Evolutionary conservation across 1,139 yeast species (phyloP).

Genomic region (Diutina scorzettiae): DNA sequence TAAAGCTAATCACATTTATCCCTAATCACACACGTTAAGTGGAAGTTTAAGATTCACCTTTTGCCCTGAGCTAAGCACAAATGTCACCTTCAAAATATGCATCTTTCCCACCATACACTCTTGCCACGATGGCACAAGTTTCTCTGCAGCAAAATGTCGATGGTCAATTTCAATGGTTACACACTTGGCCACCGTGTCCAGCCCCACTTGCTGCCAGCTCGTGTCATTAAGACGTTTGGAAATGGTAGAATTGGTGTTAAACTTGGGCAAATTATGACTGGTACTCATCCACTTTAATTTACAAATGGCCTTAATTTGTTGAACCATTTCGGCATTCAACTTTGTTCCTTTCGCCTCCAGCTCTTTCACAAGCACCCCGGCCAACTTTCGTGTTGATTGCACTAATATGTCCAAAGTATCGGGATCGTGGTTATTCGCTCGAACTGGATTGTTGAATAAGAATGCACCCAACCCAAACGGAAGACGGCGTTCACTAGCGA

Average conservation of each 20-base stretch:
- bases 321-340: background rate
- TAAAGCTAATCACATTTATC: no score
- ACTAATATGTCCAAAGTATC: conserved; percentile 1
- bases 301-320: background rate
- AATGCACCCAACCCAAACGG: conserved; percentile 1
- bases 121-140: background rate
- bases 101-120: conserved; percentile 2
- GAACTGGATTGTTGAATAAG: conserved; percentile 1
- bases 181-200: background rate
- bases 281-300: background rate
- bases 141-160: background rate
- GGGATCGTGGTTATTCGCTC: background rate
- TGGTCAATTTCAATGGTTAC: background rate
- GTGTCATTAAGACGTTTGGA: background rate
- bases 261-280: background rate
- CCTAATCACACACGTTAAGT: no score
- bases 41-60: conserved; percentile 1
- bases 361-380: background rate
- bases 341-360: background rate
- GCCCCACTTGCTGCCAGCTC: background rate
- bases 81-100: background rate
- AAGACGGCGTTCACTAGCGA: background rate
- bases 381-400: background rate
- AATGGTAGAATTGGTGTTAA: background rate
- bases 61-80: background rate